Conservation (phyloP, 306 rosid genomes). For the Fagus sylvatica region DNA sequence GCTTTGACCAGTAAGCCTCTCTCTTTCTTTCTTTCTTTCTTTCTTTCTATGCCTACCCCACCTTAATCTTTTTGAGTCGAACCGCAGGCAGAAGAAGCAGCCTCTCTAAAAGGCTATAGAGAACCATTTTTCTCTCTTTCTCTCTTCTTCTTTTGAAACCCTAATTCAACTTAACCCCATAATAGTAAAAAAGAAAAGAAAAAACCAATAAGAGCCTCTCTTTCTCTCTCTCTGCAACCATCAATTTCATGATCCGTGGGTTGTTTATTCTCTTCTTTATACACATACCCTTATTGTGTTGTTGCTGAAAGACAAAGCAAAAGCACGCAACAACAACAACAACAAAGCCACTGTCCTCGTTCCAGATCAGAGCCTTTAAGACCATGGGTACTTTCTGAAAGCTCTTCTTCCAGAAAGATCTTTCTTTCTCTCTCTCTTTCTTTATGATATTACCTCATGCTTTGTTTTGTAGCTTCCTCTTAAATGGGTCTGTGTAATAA, state of each 20-base stretch:
- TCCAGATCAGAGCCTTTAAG: constrained; percentile 41
- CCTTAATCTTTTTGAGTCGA: constrained; percentile 53
- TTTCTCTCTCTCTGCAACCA: constrained; percentile 13
- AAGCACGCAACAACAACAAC: constrained; percentile 16
- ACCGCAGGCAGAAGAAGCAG: constrained; percentile 38
- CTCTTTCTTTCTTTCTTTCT: constrained; percentile 19
- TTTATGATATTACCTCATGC: constrained; percentile 15
- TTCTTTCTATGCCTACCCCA: constrained; percentile 54
- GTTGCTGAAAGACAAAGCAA: constrained; percentile 37
- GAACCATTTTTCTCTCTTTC: constrained; percentile 15
- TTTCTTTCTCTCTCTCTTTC: constrained; percentile 10
- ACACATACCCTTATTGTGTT: constrained; percentile 17
- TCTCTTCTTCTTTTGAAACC: constrained; percentile 39
- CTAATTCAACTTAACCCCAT: constrained; percentile 30
- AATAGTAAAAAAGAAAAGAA: constrained; percentile 6
- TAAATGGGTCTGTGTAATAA: constrained; percentile 29
- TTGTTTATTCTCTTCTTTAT: constrained; percentile 34
- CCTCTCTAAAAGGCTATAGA: constrained; percentile 41
- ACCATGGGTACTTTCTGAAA: constrained; percentile 35
- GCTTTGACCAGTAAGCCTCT: constrained; percentile 43
- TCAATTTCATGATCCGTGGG: constrained; percentile 42
- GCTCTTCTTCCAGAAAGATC: constrained; percentile 23
- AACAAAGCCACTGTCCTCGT: constrained; percentile 24
- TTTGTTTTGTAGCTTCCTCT: constrained; percentile 22
- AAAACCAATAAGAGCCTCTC: constrained; percentile 17